These are phyloP conservation scores for Suillus tomentosus DNA, from an alignment of 768 basidiomycete genomes.

Conservation along the genomic window DNA sequence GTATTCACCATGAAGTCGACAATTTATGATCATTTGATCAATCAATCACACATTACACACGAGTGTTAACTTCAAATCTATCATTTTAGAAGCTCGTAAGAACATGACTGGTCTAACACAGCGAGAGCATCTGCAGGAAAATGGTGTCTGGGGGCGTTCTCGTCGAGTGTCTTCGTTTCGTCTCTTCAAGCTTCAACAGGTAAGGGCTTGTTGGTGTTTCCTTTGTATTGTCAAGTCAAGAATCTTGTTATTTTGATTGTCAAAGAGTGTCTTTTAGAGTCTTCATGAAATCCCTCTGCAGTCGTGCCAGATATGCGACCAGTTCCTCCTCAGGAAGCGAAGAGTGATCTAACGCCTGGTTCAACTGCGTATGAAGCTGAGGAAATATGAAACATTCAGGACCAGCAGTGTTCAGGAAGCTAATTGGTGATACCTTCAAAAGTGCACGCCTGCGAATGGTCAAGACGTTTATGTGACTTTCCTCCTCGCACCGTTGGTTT, in stretches of 20 bases:
- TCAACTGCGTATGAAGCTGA: constrained; percentile 76
- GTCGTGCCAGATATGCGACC: constrained; percentile 59
- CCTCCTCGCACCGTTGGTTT: constrained; percentile 57
- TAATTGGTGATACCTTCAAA: constrained; percentile 51
- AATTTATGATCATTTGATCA: too few species aligned
- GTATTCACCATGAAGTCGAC: too few species aligned
- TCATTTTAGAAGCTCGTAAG: background rate
- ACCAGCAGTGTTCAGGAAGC: background rate
- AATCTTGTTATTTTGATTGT: constrained; percentile 4
- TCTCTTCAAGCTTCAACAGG: background rate
- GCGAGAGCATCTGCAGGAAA: background rate
- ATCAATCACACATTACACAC: background rate
- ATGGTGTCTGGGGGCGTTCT: background rate
- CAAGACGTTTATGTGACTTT: constrained; percentile 62
- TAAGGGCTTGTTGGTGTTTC: background rate
- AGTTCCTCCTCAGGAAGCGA: constrained; percentile 74
- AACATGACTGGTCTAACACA: background rate
- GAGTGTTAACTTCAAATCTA: background rate
- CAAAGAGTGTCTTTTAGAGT: constrained; percentile 45
- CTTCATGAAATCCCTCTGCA: constrained; percentile 71
- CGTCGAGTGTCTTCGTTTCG: background rate
- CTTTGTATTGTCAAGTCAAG: background rate
- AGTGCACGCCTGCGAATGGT: constrained; percentile 67
- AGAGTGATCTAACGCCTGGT: constrained; percentile 72
- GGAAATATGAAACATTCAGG: background rate